Percentiles rank a stretch among this genome's conserved stretches.
phyloP scores from a whole-genome alignment of 2,329 filamentous ascomycete species.

The Fusarium aywerte region DNA sequence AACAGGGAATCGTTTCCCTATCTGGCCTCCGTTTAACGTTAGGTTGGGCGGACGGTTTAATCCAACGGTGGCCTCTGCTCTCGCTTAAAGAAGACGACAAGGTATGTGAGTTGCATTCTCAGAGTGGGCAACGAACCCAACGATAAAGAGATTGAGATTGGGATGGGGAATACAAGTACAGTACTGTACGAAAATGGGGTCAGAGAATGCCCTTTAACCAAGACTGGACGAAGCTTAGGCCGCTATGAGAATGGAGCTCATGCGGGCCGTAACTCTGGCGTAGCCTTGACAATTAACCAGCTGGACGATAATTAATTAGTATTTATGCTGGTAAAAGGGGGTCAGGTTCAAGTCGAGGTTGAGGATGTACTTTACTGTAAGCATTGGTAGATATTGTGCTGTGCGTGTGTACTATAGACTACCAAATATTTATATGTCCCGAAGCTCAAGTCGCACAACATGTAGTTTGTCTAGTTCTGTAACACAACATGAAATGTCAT shows the following conservation, averaged over 20 bases:
- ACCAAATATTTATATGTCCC: constrained; percentile 15
- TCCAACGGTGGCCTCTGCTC: constrained; percentile 42
- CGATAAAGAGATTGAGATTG: constrained; percentile 19
- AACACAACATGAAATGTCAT: constrained; percentile 31
- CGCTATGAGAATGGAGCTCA: constrained; percentile 18
- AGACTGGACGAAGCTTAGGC: constrained; percentile 30
- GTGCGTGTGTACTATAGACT: too few species aligned
- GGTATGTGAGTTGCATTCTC: constrained; percentile 33
- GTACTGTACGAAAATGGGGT: neutral
- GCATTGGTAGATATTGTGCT: constrained; percentile 1
- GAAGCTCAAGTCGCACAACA: neutral
- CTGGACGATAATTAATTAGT: neutral
- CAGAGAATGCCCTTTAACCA: neutral
- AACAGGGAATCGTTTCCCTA: constrained; percentile 21
- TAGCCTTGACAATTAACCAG: constrained; percentile 1
- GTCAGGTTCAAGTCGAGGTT: neutral
- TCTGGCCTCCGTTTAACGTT: constrained; percentile 28
- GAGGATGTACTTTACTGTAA: neutral
- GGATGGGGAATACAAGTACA: constrained; percentile 15
- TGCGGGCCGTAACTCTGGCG: constrained; percentile 16
- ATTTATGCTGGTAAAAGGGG: constrained; percentile 8
- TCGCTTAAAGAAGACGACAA: constrained; percentile 32
- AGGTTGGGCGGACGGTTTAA: constrained; percentile 29
- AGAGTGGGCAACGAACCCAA: constrained; percentile 14
- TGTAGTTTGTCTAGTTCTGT: constrained; percentile 10